Evolutionary conservation across 768 basidiomycete genomes (phyloP), one percentile per base, ranked within the genome.

Genomic region (Amanita rimosa): DNA sequence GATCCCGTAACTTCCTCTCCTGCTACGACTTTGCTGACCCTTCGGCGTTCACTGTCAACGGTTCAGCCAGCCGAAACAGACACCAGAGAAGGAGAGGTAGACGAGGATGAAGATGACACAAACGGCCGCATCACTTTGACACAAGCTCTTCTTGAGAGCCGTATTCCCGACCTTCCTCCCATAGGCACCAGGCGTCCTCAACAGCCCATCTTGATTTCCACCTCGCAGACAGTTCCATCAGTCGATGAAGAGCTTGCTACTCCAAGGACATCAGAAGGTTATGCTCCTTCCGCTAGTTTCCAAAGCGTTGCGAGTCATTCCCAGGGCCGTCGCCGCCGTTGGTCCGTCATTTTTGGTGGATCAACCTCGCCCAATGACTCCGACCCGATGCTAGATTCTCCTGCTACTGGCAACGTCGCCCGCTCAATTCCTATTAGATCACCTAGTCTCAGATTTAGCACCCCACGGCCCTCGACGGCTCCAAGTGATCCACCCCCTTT

Each of bases 141-240:
- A 0, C 79, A 91, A 54, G 82, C 82, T 8, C 66, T 92, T 16
- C 58, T 85, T 46, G 88, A 92, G 67, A 89, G 87, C 55, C 80
- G 88, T 33, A 62, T 86, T 27, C 87, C 88, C 6, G 73, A 82
- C 31, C 59, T 85, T 11, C 85, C 88, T 13, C 87, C 87, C 14
- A 67, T 70, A 31, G 88, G 88, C 14, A 74, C 82, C 8, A 67
- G 67, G 46, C 79, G 65, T 44, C 70, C 78, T 8, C 85, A 89
- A 58, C 74, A 83, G 33, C 78, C 87, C 24, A 83, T 88, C 33
- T 57, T 88, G 17, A 65, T 89, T 22, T 62, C 71, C 13, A 50
- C 72, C n/a, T 65, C 76, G 6, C 64, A 65, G 57, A 60, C 69
- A 1, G 57, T 61, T 29, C 55, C 62, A 1, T 57, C 59, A 4